Base-by-base conservation (phyloP, 768 basidiomycete species). In the Serendipita sp. region DNA sequence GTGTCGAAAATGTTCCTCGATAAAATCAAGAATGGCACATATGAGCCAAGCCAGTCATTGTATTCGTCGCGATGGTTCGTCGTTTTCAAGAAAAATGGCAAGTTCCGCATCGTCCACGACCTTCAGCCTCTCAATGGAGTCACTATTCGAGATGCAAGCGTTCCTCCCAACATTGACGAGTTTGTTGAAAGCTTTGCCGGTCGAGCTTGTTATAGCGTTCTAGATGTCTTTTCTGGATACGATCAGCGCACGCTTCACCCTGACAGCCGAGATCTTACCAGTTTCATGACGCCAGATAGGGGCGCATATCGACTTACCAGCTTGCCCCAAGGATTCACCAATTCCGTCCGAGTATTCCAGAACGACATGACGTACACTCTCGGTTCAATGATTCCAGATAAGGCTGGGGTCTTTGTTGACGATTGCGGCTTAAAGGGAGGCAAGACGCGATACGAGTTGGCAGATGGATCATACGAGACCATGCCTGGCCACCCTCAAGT, bases 251-350 rank as follows among this genome's bases (percentile, higher is more conserved):
- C 66, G 0, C 65, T 77, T 0, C 66, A 70, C 11, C 67, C 68
- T n/a, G 65, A 66, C 3, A 78, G 73, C 0, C 62, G 71, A 5
- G 75, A 79, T 40, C 66, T 76, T 5, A 80, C 77, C 0, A 76
- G 75, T 0, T 80, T 79, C 67, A 72, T 75, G 63, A 75, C 73
- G 0, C 76, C 75, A 0, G 69, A 76, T 2, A 75, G 76, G 0
- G 66, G 71, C 0, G 63, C 76, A 16, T 50, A 50, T 0, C 66
- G 71, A 0, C 69, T 78, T 0, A 70, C 70, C 1, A 68, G 70
- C 0, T 64, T 79, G 0, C 76, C 76, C 0, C 77, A 76, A 75
- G 79, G 78, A 0, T 76, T 70, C 45, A 78, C 77, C 0, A 78
- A 79, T 29, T 74, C 72, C 0, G 71, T 74, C 0, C 73, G 72